These are phyloP conservation scores for Suillus discolor DNA, from an alignment of 768 basidiomycete species.

Conservation along the genomic window DNA sequence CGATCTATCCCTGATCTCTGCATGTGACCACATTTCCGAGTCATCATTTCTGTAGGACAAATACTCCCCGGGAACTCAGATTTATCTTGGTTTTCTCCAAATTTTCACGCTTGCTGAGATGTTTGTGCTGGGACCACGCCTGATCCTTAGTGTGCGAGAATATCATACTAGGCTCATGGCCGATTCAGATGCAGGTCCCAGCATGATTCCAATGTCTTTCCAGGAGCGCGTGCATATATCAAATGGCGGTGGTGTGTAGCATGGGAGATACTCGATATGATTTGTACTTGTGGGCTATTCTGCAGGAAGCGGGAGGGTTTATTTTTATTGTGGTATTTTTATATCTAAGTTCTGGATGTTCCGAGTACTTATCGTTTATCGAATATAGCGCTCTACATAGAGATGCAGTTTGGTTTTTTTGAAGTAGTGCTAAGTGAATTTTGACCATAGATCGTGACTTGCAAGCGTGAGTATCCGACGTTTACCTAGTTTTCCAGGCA, in stretches of 20 bases:
- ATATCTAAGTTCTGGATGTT: too few species aligned
- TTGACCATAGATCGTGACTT: too few species aligned
- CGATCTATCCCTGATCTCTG: neutral
- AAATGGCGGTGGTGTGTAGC: neutral
- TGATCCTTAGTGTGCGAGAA: neutral
- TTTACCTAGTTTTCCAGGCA: too few species aligned
- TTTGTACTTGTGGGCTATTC: too few species aligned
- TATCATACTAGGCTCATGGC: neutral
- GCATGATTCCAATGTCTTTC: neutral
- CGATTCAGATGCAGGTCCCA: neutral
- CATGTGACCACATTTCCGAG: neutral
- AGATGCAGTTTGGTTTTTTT: too few species aligned
- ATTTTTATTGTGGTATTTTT: too few species aligned
- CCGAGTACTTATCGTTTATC: too few species aligned
- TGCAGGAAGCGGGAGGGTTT: too few species aligned
- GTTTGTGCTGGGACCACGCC: neutral
- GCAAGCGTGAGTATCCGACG: too few species aligned
- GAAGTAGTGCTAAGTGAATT: too few species aligned
- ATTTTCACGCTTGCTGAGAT: neutral
- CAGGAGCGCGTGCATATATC: neutral
- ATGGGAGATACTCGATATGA: too few species aligned
- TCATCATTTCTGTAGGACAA: neutral
- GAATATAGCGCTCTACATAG: too few species aligned
- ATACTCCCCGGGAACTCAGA: neutral
- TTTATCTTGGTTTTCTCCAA: neutral